These are phyloP conservation scores for Peterozyma toletana DNA, from an alignment of 805 yeast genomes.

Conservation along the genomic window DNA sequence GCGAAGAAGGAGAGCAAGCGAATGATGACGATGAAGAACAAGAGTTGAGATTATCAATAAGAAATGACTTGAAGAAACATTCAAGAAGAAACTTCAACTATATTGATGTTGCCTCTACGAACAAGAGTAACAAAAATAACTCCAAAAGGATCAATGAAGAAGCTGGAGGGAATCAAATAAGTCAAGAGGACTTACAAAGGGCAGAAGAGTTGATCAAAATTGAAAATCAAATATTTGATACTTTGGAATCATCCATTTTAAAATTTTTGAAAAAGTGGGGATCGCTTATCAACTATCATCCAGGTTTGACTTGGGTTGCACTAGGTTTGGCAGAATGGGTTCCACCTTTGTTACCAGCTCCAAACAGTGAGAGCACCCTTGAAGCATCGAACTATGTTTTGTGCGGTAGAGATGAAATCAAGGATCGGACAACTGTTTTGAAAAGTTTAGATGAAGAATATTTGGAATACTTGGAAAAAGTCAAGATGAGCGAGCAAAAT, in stretches of 20 bases:
- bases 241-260: conserved; percentile 52
- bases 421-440: conserved; percentile 24
- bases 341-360: conserved; percentile 41
- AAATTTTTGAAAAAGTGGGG: conserved; percentile 78
- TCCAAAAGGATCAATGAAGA: conserved; percentile 3
- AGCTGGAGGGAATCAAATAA: background rate
- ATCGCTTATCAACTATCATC: conserved; percentile 63
- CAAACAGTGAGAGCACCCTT: conserved; percentile 14
- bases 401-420: conserved; percentile 42
- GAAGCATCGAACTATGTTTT: conserved; percentile 39
- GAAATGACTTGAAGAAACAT: conserved; percentile 55
- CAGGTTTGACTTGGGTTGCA: conserved; percentile 84
- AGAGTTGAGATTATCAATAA: conserved; percentile 27
- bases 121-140: conserved; percentile 8
- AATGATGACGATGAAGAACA: conserved; percentile 15
- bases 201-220: conserved; percentile 28
- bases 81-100: conserved; percentile 37
- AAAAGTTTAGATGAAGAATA: conserved; percentile 23
- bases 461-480: conserved; percentile 20
- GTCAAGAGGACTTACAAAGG: background rate
- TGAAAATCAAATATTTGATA: conserved; percentile 47
- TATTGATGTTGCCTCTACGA: conserved; percentile 12
- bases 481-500: background rate
- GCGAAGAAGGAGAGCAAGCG: conserved; percentile 15
- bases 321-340: conserved; percentile 85